Evolutionary conservation across 1,139 yeast species (phyloP), one percentile per base, ranked within the genome.

Genomic region (Saccharomyces pastorianus): DNA sequence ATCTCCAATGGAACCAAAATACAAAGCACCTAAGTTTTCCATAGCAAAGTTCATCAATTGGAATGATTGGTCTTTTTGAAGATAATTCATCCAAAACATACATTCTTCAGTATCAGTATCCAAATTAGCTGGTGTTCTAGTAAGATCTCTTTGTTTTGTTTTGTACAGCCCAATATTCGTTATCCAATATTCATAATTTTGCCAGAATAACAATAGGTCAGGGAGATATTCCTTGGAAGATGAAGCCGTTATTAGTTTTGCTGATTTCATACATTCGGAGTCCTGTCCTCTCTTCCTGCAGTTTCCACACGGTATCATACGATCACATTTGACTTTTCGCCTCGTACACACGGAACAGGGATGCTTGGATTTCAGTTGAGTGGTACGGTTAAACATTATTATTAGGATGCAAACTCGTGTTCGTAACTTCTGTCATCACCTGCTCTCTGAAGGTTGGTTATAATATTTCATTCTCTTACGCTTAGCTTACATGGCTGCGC

Each of bases 251-350:
- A 42, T 48, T 46, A 14, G 41, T 27, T 50, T 52, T 5, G 53
- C 53, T 1, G 56, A 54, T 23, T 56, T 56, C 14, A 60, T 50
- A 50, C 71, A 69, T 48, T 58, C 61, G 26, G 59, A 55, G 27
- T 65, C 66, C 26, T 59, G 52, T 2, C 70, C 69, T 53, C 65
- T 59, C 50, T 63, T 64, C 9, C 61, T 54, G 54, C 72, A 69
- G 51, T 66, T 61, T 20, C 64, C 55, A 47, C 72, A 69, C 0
- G 72, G 72, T 9, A 67, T 54, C 50, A 61, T 50, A 25, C 70
- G 58, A 55, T 69, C 72, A 58, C 72, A 69, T 51, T 67, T 68
- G 13, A 67, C 66, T 51, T 67, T 68, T 26, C 67, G 56, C 41
- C 55, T 59, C 2, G 63, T 54, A 54, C 71, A 67, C 1, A 59